Percentiles rank a stretch among this genome's conserved stretches.
phyloP scores from a whole-genome alignment of 495 filamentous ascomycete genomes.

The Niebla homalea region DNA sequence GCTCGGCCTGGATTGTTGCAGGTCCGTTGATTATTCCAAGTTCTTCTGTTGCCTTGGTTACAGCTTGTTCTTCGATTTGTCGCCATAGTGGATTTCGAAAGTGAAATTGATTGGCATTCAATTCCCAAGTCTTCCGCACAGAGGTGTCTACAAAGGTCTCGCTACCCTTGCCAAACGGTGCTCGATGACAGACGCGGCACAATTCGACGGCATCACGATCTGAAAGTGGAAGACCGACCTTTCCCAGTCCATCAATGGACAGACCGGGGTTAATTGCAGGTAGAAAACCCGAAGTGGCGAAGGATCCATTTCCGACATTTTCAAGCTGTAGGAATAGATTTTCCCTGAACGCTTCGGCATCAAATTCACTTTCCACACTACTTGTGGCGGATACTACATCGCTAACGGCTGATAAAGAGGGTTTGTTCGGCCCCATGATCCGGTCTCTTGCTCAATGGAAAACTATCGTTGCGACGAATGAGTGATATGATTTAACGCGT shows the following conservation, averaged over 20 bases:
- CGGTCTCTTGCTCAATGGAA: no score
- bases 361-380: no score
- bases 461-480: no score
- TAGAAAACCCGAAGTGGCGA: background rate
- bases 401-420: no score
- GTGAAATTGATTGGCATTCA: constrained; percentile 30
- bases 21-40: constrained; percentile 4
- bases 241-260: constrained; percentile 25
- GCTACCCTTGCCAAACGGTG: constrained; percentile 32
- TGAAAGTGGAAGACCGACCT: constrained; percentile 30
- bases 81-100: constrained; percentile 28
- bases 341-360: no score
- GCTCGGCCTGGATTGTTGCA: constrained; percentile 21
- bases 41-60: constrained; percentile 4
- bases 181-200: constrained; percentile 26
- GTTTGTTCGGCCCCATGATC: no score
- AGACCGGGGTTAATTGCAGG: constrained; percentile 22
- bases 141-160: constrained; percentile 33
- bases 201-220: constrained; percentile 29
- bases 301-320: background rate
- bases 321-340: no score
- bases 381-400: no score
- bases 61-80: background rate
- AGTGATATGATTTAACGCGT: no score
- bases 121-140: constrained; percentile 38